phyloP scores from a whole-genome alignment of 306 rosid species.

The Sophora flavescens region DNA sequence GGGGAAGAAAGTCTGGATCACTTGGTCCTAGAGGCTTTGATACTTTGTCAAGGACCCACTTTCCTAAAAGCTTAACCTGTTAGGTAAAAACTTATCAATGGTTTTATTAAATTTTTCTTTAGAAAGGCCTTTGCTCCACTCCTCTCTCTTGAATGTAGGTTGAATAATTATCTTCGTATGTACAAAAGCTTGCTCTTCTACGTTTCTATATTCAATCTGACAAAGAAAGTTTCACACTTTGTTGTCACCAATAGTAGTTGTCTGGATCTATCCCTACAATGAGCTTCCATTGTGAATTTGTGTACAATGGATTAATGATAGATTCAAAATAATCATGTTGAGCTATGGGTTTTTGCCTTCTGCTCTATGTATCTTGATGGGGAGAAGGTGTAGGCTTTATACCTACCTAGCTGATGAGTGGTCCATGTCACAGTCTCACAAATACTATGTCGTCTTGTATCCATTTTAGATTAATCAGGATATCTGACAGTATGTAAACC shows the following conservation, averaged over 20 bases:
- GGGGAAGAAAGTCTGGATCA: neutral
- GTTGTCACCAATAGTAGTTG: neutral
- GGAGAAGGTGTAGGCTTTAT: conserved; percentile 15
- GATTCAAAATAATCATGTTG: neutral
- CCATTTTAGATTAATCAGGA: conserved; percentile 36
- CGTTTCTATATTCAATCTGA: too few relatives aligned
- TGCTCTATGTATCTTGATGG: conserved; percentile 29
- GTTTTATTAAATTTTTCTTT: neutral
- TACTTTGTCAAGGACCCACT: too few relatives aligned
- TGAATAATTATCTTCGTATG: neutral
- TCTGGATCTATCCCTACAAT: conserved; percentile 23
- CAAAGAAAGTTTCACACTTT: too few relatives aligned
- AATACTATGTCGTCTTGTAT: conserved; percentile 22
- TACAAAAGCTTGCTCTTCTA: too few relatives aligned
- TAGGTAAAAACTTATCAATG: neutral
- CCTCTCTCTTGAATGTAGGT: neutral
- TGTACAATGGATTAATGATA: neutral
- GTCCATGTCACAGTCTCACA: conserved; percentile 40
- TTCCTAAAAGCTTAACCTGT: neutral
- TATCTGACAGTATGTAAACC: conserved; percentile 15
- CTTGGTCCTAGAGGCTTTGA: neutral
- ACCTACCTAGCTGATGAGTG: conserved; percentile 31
- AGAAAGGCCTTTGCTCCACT: neutral
- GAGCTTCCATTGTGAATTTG: conserved; percentile 11
- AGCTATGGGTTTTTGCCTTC: conserved; percentile 23